Evolutionary conservation across 345 rosid genomes (phyloP).

Genomic region (Salix viminalis): DNA sequence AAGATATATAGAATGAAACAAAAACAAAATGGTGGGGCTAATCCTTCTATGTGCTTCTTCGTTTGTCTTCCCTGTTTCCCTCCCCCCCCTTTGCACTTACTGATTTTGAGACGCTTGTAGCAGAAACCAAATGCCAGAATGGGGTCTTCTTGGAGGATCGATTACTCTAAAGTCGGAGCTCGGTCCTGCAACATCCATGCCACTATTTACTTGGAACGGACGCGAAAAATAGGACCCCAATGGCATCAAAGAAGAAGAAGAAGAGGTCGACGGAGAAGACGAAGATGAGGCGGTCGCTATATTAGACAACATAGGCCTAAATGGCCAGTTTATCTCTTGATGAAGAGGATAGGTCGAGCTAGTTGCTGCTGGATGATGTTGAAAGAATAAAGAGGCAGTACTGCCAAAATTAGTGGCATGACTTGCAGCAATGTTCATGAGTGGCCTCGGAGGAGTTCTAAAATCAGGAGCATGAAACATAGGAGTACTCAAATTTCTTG

Average conservation of each 20-base stretch:
- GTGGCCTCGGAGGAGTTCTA: constrained; percentile 33
- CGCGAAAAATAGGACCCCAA: constrained; percentile 54
- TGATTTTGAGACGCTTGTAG: constrained; percentile 88
- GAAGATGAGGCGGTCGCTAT: constrained; percentile 32
- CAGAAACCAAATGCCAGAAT: constrained; percentile 93
- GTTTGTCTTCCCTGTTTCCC: neutral
- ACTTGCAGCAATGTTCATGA: constrained; percentile 9
- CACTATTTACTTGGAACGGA: constrained; percentile 48
- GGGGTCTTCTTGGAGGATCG: constrained; percentile 75
- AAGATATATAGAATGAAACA: neutral
- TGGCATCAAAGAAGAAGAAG: constrained; percentile 52
- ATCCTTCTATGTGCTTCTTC: neutral
- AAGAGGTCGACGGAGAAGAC: constrained; percentile 35
- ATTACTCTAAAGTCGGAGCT: constrained; percentile 64
- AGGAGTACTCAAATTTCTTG: constrained; percentile 21
- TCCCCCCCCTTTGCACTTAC: constrained; percentile 44
- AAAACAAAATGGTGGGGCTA: constrained; percentile 2
- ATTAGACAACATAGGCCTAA: constrained; percentile 51
- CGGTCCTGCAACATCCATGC: constrained; percentile 53
- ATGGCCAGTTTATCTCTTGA: constrained; percentile 61
- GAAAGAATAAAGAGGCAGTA: constrained; percentile 35
- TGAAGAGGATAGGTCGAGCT: constrained; percentile 40
- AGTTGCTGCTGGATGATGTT: constrained; percentile 41
- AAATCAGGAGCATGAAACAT: constrained; percentile 35
- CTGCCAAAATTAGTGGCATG: constrained; percentile 12